Evolutionary conservation across 495 filamentous ascomycete species (phyloP), one percentile per base, ranked within the genome.

Genomic region (Parathielavia appendiculata): DNA sequence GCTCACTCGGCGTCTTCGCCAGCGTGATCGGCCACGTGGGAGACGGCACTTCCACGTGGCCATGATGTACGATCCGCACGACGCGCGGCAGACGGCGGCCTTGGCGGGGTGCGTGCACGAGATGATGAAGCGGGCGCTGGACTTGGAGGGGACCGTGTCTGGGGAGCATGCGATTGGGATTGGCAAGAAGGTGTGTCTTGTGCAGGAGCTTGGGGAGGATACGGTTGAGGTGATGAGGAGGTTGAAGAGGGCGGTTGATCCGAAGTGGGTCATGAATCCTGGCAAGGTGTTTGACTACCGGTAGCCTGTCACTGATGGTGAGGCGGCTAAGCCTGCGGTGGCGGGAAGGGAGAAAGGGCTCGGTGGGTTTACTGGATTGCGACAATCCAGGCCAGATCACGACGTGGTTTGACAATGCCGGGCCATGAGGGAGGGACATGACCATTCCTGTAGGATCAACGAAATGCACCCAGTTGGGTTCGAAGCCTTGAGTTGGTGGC

Each of bases 1-100:
- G 81, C 36, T 68, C 79, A 36, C 73, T 86, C 4, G 85, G 86
- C 26, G 69, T 90, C 13, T 86, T 89, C 58, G 84, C 84, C 20
- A 83, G 79, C 64, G 84, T 88, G 36, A 77, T 92, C 2, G 88
- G 86, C n/a, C 88, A 90, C 60, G 81, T 89, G 26, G 88, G 89
- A 13, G 69, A 71, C 26, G 71, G 69, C 0, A 73, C 32, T 72
- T 72, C 57, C 71, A 73, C 44, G 64, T 69, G 19, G 63, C 65
- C 17, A 65, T 73, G 64, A 58, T 71, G 51, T 72, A 72, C 17
- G 59, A 72, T 38, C 66, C 69, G 10, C 46, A 43, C 8, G 57
- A 65, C 22, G 11, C 4, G 26, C 36, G 39, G 19, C 68, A 73
- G 44, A 65, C 36, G 54, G 39, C 43, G n/a, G 65, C 60, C 0